Base-by-base conservation (phyloP, 2,329 filamentous ascomycete species). In the Penicillium brasilianum region DNA sequence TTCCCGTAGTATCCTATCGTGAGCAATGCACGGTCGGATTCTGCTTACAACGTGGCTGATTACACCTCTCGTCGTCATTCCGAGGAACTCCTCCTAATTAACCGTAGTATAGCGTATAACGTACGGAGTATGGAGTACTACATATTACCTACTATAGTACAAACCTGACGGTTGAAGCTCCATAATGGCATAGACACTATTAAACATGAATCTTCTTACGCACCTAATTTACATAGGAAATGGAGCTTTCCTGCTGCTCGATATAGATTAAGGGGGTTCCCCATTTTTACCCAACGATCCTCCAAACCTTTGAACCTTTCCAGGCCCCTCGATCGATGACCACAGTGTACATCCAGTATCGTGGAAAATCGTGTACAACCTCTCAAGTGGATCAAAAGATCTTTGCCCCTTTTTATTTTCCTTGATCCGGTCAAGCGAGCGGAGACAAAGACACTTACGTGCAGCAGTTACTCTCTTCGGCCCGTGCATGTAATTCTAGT, bases 361-460 rank as follows among this genome's bases (percentile, higher is more conserved):
- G 22, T 51, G 25, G 34, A n/a, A 30, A 13, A 28, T 28, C 25
- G 25, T n/a, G n/a, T n/a, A n/a, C n/a, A 37, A 28, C 20, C 22
- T 28, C 52, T 9, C 14, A 30, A 30, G 52, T 55, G 52, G 52
- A 55, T 16, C 34, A 36, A 36, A 46, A 30, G 52, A 41, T 55
- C 52, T 20, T 61, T 61, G 44, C 54, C 37, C 55, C 39, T 53
- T 60, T 36, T 51, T 28, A n/a, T 28, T 28, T 39, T 9, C 13
- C 14, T 4, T 37, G 50, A 25, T 51, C 30, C 28, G 20, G 20
- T 36, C 14, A 20, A 20, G 39, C 39, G 8, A 20, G 9, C 18
- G 18, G n/a, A 22, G 39, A 43, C 39, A 48, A 14, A 10, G n/a
- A 18, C n/a, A 49, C 25, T 13, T 32, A 11, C 46, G 16, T 25